These are phyloP conservation scores for Xenosphaeropsis pyriputrescens DNA, from an alignment of 2,329 filamentous ascomycete species.

Conservation along the genomic window DNA sequence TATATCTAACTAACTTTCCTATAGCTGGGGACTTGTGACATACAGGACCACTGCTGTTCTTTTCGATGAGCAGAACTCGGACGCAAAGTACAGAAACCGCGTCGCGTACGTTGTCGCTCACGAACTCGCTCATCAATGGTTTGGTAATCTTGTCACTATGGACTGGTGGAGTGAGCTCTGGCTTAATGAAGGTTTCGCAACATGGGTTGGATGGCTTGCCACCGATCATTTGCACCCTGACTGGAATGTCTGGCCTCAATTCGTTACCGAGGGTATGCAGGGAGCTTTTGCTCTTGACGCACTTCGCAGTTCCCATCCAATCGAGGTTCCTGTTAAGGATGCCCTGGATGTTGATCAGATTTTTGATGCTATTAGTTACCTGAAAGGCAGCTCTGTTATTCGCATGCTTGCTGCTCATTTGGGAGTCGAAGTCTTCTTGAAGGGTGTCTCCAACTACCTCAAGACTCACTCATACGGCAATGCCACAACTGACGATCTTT, in stretches of 20 bases:
- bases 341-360: slow-evolving; percentile 96
- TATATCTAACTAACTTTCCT: slow-evolving; percentile 26
- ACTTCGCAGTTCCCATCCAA: slow-evolving; percentile 83
- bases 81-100: slow-evolving; percentile 80
- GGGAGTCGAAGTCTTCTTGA: slow-evolving; percentile 74
- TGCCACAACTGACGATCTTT: slow-evolving; percentile 82
- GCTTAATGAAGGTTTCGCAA: slow-evolving; percentile 94
- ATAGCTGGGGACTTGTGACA: slow-evolving; percentile 74
- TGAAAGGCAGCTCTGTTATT: slow-evolving; percentile 92
- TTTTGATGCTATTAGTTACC: slow-evolving; percentile 91
- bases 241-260: slow-evolving; percentile 96
- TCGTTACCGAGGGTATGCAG: slow-evolving; percentile 90
- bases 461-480: slow-evolving; percentile 80
- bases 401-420: slow-evolving; percentile 91
- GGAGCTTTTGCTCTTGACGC: slow-evolving; percentile 81
- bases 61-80: slow-evolving; percentile 88
- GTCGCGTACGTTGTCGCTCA: slow-evolving; percentile 98
- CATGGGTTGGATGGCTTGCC: slow-evolving; percentile 78
- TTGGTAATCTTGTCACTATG: slow-evolving; percentile 91
- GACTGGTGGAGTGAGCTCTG: slow-evolving; percentile 93
- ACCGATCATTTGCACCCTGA: slow-evolving; percentile 87
- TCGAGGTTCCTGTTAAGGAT: slow-evolving; percentile 88
- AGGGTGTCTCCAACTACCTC: slow-evolving; percentile 80
- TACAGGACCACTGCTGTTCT: slow-evolving; percentile 91
- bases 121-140: slow-evolving; percentile 94